Conservation (phyloP, 1,139 yeast species). For the Starmera stellimalicola region DNA sequence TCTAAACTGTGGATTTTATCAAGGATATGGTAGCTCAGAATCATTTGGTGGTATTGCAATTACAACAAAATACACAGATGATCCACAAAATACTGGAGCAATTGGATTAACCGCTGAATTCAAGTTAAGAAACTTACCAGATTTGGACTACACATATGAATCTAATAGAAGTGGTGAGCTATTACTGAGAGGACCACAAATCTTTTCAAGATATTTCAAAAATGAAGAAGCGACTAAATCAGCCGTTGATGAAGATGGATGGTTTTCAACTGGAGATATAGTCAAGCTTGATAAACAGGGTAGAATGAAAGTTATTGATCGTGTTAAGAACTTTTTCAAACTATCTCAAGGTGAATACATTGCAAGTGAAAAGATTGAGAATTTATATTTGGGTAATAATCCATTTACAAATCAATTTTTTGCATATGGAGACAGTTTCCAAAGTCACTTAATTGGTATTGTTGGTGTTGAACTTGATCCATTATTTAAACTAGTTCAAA, state of each 20-base stretch:
- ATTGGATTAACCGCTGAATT: constrained; percentile 36
- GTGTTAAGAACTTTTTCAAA: constrained; percentile 49
- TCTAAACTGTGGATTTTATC: constrained; percentile 36
- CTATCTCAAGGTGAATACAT: constrained; percentile 50
- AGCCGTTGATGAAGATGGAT: constrained; percentile 39
- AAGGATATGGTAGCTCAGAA: constrained; percentile 50
- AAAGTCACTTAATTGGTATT: constrained; percentile 36
- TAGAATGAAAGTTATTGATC: constrained; percentile 36
- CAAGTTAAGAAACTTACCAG: constrained; percentile 43
- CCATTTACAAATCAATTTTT: constrained; percentile 32
- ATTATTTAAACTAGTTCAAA: constrained; percentile 10
- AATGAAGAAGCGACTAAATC: constrained; percentile 29
- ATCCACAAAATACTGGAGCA: constrained; percentile 49
- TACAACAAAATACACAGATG: constrained; percentile 29
- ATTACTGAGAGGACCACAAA: constrained; percentile 40
- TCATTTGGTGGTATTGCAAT: constrained; percentile 40
- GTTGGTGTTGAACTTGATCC: constrained; percentile 28
- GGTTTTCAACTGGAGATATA: constrained; percentile 53
- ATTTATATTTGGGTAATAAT: constrained; percentile 33
- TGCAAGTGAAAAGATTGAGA: constrained; percentile 48
- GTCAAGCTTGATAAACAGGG: constrained; percentile 33
- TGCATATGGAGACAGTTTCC: constrained; percentile 38
- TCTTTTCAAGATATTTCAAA: constrained; percentile 36
- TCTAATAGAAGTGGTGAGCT: constrained; percentile 37
- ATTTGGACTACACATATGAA: constrained; percentile 36